Evolutionary conservation across 257 asterid genomes (phyloP).

Genomic region (Solanum gandarillasii): DNA sequence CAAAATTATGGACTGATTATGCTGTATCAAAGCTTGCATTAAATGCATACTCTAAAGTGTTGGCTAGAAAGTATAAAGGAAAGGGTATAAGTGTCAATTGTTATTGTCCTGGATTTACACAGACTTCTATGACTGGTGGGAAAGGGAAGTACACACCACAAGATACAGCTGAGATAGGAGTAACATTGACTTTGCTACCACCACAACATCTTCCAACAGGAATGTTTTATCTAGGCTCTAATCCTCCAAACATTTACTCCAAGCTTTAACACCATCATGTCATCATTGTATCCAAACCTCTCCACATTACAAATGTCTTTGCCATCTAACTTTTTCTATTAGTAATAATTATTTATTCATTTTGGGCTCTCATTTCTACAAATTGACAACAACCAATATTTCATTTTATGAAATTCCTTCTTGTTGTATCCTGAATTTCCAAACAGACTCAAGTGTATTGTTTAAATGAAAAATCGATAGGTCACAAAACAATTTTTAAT

Average conservation of each 20-base stretch:
- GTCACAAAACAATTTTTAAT: not conserved
- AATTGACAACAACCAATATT: not conserved
- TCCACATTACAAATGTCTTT: not conserved
- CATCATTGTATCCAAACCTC: not conserved
- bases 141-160: conserved; percentile 43
- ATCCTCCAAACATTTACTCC: conserved; percentile 12
- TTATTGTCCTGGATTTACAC: conserved; percentile 75
- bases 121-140: conserved; percentile 70
- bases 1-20: conserved; percentile 69
- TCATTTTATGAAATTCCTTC: not conserved
- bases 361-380: not conserved
- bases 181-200: conserved; percentile 29
- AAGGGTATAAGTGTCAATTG: conserved; percentile 45
- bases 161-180: conserved; percentile 36
- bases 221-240: conserved; percentile 24
- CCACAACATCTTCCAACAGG: conserved; percentile 43
- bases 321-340: not conserved
- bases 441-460: not conserved
- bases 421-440: not conserved
- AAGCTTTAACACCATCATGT: conserved; percentile 19
- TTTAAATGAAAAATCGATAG: not conserved
- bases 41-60: conserved; percentile 45
- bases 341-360: not conserved
- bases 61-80: conserved; percentile 34
- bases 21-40: conserved; percentile 71